Percentiles rank a stretch among this genome's conserved stretches.
phyloP scores from a whole-genome alignment of 139 green algal species.

The Penium margaritaceum region DNA sequence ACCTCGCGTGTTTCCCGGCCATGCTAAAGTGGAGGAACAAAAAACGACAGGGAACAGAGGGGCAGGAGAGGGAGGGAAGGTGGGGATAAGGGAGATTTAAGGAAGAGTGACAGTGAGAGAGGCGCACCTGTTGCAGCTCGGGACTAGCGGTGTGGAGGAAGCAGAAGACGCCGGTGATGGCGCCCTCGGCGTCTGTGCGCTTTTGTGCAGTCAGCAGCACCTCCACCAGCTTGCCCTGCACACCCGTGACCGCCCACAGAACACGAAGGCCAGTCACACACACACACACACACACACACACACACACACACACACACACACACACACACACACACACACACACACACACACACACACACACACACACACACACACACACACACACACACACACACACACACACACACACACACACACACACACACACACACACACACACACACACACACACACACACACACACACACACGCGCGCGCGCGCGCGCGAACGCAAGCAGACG shows the following conservation, averaged over 20 bases:
- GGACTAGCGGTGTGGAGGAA: conserved; percentile 35
- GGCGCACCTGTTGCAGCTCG: conserved; percentile 29
- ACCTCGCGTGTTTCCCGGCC: too few relatives aligned
- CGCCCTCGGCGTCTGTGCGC: conserved; percentile 33
- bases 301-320: too few relatives aligned
- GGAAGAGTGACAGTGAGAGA: background rate
- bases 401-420: background rate
- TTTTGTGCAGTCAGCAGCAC: conserved; percentile 41
- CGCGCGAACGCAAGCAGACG: too few relatives aligned
- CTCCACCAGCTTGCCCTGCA: conserved; percentile 26
- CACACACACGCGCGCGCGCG: background rate
- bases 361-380: background rate
- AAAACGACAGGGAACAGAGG: background rate
- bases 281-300: too few relatives aligned
- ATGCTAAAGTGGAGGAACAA: too few relatives aligned
- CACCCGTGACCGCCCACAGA: too few relatives aligned
- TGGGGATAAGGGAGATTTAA: too few relatives aligned
- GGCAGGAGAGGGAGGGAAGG: background rate
- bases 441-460: background rate
- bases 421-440: background rate
- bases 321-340: background rate
- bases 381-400: background rate
- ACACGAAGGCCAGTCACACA: too few relatives aligned
- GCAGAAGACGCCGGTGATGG: conserved; percentile 48
- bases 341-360: background rate